These are phyloP conservation scores for Botrytis medusae DNA, from an alignment of 2,329 filamentous ascomycete species.

Conservation along the genomic window DNA sequence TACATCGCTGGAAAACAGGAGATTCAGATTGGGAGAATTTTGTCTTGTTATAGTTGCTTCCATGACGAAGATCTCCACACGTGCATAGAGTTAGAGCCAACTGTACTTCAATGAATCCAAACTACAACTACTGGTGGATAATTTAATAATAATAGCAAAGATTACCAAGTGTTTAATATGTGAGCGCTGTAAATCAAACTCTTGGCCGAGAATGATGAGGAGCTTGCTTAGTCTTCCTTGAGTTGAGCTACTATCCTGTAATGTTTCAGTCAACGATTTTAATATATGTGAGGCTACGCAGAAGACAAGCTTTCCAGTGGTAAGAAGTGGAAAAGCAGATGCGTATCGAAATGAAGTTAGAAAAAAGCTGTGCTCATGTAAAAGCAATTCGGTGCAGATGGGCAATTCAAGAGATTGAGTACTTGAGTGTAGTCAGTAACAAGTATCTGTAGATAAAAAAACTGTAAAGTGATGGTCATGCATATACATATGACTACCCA, in stretches of 20 bases:
- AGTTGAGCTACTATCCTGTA: neutral
- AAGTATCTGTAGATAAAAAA: neutral
- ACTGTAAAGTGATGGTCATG: too few relatives aligned
- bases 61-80: neutral
- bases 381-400: neutral
- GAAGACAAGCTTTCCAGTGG: neutral
- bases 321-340: neutral
- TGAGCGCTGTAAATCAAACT: neutral
- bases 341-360: neutral
- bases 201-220: neutral
- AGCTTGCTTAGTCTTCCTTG: neutral
- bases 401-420: neutral
- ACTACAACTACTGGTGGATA: neutral
- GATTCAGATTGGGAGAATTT: neutral
- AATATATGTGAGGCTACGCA: neutral
- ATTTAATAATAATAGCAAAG: too few relatives aligned
- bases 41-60: neutral
- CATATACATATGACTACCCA: neutral
- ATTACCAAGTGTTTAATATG: neutral
- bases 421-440: neutral
- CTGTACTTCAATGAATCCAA: too few relatives aligned
- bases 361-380: neutral
- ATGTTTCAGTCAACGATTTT: fast-evolving
- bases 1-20: neutral
- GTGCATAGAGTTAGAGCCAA: neutral